Evolutionary conservation across 768 basidiomycete genomes (phyloP).

Genomic region (Mycena haematopus): DNA sequence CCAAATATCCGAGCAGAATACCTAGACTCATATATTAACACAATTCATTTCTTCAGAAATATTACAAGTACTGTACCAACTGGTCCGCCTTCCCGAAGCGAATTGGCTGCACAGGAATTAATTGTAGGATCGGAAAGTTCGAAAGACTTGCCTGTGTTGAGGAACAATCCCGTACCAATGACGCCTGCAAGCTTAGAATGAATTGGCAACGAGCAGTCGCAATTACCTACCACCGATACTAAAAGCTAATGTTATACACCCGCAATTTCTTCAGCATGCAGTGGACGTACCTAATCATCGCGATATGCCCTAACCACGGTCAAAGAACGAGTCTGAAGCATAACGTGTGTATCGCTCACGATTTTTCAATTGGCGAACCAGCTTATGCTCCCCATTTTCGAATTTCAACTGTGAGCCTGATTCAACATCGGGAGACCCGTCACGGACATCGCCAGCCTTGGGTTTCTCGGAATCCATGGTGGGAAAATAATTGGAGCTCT

Average conservation of each 20-base stretch:
- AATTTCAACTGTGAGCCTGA: background rate
- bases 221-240: constrained; percentile 58
- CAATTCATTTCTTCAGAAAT: background rate
- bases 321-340: background rate
- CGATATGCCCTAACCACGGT: constrained; percentile 20
- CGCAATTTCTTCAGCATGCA: background rate
- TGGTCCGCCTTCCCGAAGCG: constrained; percentile 66
- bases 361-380: constrained; percentile 27
- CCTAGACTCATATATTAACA: constrained; percentile 34
- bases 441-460: background rate
- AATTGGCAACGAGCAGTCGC: background rate
- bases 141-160: constrained; percentile 52
- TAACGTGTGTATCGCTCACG: constrained; percentile 8
- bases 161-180: constrained; percentile 60
- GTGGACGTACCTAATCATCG: constrained; percentile 24
- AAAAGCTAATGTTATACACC: background rate
- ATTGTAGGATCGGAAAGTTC: background rate
- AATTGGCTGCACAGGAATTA: constrained; percentile 35
- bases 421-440: constrained; percentile 13
- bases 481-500: background rate
- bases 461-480: constrained; percentile 21
- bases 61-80: constrained; percentile 57
- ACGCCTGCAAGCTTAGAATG: constrained; percentile 5
- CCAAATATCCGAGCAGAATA: constrained; percentile 71
- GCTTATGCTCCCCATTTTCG: constrained; percentile 16